phyloP scores from a whole-genome alignment of 2,329 filamentous ascomycete genomes.

The Trichoderma brevicompactum region DNA sequence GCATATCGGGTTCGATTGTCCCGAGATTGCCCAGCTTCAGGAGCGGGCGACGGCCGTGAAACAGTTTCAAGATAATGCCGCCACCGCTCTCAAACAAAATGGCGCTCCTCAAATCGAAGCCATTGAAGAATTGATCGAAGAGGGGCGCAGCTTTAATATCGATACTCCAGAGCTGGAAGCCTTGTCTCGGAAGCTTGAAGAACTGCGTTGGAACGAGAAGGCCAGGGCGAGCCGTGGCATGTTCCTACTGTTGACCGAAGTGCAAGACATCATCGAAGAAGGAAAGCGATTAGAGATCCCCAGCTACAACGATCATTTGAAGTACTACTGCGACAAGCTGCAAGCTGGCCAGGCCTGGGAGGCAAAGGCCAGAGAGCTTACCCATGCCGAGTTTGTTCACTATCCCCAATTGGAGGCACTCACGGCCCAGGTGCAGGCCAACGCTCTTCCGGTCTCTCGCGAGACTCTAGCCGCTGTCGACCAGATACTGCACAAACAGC shows the following conservation, averaged over 20 bases:
- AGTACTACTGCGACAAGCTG: conserved; percentile 75
- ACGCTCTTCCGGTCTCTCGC: conserved; percentile 76
- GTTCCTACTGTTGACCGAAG: conserved; percentile 75
- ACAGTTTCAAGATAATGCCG: conserved; percentile 79
- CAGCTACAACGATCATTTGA: conserved; percentile 77
- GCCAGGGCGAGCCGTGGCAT: conserved; percentile 67
- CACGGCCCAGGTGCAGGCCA: conserved; percentile 74
- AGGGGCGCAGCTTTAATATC: conserved; percentile 86
- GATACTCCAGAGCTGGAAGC: conserved; percentile 87
- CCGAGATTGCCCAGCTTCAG: conserved; percentile 82
- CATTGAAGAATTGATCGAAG: conserved; percentile 90
- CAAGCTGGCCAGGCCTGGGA: conserved; percentile 86
- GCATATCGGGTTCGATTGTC: conserved; percentile 88
- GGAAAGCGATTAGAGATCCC: conserved; percentile 78
- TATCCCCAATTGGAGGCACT: conserved; percentile 94
- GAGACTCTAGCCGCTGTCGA: conserved; percentile 84
- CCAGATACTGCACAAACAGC: conserved; percentile 91
- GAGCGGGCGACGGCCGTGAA: conserved; percentile 86
- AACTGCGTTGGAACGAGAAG: conserved; percentile 86
- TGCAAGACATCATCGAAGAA: conserved; percentile 76
- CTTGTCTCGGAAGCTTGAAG: conserved; percentile 78
- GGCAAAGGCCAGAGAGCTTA: conserved; percentile 87
- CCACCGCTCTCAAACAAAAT: conserved; percentile 69
- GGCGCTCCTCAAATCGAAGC: conserved; percentile 67
- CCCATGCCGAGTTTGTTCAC: conserved; percentile 88